Percentiles rank a stretch among this genome's conserved stretches.
These are phyloP conservation scores for Fraxinus dipetala DNA, from an alignment of 305 asterid species.

Conservation along the genomic window DNA sequence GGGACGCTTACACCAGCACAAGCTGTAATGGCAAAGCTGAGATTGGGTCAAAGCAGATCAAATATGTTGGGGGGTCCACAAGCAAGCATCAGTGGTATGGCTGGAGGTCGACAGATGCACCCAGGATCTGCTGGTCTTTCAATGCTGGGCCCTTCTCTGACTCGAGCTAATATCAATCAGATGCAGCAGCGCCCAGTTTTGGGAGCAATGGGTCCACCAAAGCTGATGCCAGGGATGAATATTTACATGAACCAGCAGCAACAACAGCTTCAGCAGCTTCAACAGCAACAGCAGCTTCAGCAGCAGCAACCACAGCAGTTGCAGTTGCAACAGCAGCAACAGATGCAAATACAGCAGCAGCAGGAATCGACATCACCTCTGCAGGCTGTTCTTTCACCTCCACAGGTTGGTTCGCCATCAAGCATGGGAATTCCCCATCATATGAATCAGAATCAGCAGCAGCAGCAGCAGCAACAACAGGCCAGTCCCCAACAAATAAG, in stretches of 20 bases:
- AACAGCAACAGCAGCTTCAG: constrained; percentile 27
- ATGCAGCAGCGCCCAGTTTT: constrained; percentile 72
- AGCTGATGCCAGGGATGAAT: constrained; percentile 64
- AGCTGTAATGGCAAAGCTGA: constrained; percentile 46
- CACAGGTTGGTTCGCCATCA: constrained; percentile 82
- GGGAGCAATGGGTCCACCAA: constrained; percentile 92
- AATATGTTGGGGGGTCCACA: constrained; percentile 58
- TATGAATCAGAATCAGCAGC: constrained; percentile 54
- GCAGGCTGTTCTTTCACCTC: constrained; percentile 71
- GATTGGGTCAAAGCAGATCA: constrained; percentile 40
- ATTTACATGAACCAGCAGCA: constrained; percentile 68
- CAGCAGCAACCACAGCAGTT: constrained; percentile 25
- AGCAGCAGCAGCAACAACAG: constrained; percentile 47
- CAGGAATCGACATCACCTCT: constrained; percentile 66
- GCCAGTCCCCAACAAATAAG: constrained; percentile 73
- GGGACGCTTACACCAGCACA: constrained; percentile 49
- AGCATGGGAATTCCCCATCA: constrained; percentile 65
- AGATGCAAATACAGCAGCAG: constrained; percentile 31
- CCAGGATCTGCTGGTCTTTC: constrained; percentile 61
- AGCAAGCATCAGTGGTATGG: constrained; percentile 48
- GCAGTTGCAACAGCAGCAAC: constrained; percentile 27
- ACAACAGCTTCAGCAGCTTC: constrained; percentile 36
- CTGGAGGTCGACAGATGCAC: constrained; percentile 73
- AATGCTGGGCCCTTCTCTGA: constrained; percentile 58
- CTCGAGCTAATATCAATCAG: constrained; percentile 61